Conservation (phyloP, 148 eudicot species). For the Rheum nobile region DNA sequence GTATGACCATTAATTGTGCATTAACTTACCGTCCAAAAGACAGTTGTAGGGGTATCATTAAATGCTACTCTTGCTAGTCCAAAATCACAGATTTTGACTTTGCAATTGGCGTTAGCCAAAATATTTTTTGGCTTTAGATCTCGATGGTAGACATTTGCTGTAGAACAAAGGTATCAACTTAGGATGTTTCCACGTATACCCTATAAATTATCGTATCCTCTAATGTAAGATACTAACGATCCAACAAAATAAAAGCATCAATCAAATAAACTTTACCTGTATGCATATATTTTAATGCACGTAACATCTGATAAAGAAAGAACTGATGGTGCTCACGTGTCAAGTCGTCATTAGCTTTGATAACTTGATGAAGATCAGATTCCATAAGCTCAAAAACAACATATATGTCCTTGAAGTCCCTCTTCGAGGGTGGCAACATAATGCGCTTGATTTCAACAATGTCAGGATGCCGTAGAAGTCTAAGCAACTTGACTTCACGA, state of each 20-base stretch:
- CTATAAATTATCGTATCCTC: neutral
- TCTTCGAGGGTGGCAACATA: slow-evolving; percentile 56
- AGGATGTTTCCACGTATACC: neutral
- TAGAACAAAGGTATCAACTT: slow-evolving; percentile 14
- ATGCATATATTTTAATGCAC: slow-evolving; percentile 55
- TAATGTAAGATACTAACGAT: neutral
- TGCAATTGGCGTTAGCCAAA: slow-evolving; percentile 64
- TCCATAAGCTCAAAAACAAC: slow-evolving; percentile 68
- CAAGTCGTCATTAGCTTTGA: slow-evolving; percentile 62
- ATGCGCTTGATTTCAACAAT: slow-evolving; percentile 58
- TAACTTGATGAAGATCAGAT: slow-evolving; percentile 66
- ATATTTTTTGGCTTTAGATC: slow-evolving; percentile 63
- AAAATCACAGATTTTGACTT: slow-evolving; percentile 66
- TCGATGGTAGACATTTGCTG: slow-evolving; percentile 67
- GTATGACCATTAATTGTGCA: neutral
- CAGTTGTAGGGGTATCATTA: slow-evolving; percentile 57
- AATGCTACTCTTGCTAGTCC: slow-evolving; percentile 72
- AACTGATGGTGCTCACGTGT: slow-evolving; percentile 55
- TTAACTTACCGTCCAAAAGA: slow-evolving; percentile 54
- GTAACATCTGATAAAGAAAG: slow-evolving; percentile 54
- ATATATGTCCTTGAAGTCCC: slow-evolving; percentile 56
- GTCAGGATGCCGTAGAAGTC: slow-evolving; percentile 59
- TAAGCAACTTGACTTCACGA: slow-evolving; percentile 52
- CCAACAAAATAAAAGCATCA: neutral
- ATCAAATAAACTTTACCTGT: slow-evolving; percentile 24